Evolutionary conservation across 1,284 basidiomycete species (phyloP), one percentile per base, ranked within the genome.

Genomic region (Fomes fomentarius): DNA sequence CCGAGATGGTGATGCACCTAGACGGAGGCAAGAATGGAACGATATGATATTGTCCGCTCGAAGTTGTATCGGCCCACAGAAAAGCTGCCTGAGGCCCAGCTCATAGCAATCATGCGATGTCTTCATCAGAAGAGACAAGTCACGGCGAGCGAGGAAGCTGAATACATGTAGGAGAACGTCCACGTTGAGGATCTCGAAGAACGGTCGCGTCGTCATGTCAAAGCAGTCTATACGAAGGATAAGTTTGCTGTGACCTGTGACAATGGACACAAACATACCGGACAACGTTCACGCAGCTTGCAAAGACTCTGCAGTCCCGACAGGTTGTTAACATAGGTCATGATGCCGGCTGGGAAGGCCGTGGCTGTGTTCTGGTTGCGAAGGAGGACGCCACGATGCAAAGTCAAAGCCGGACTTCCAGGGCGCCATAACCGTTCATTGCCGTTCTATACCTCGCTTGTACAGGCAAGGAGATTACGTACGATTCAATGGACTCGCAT

Each of bases 141-240:
- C 56, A 11, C 15, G 47, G 15, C 56, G 60, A 4, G 47, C 10
- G 11, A 61, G 40, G 38, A 58, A 51, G 3, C 45, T 43, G 37
- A 56, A 22, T 3, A 56, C 33, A n/a, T 54, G 37, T 9, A 50
- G 19, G 24, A 61, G 56, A 8, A 56, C 50, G 39, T 61, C 56
- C 43, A 39, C 46, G 30, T 58, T 56, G 37, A 61, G 54, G 31
- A 17, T 4, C 3, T 37, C 19, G 31, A 53, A 25, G 3, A 17
- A 17, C 14, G 34, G 8, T 12, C 17, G 34, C 2, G 14, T n/a
- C 6, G n/a, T n/a, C 34, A 37, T 37, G 34, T 14, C 7, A 30
- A 12, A 12, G 28, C 12, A 12, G 28, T 6, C 28, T 37, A 14
- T 17, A 15, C 17, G n/a, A 37, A n/a, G 17, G 34, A 15, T 37